These are phyloP conservation scores for Starmerella tilneyi DNA, from an alignment of 805 yeast species.

Conservation along the genomic window DNA sequence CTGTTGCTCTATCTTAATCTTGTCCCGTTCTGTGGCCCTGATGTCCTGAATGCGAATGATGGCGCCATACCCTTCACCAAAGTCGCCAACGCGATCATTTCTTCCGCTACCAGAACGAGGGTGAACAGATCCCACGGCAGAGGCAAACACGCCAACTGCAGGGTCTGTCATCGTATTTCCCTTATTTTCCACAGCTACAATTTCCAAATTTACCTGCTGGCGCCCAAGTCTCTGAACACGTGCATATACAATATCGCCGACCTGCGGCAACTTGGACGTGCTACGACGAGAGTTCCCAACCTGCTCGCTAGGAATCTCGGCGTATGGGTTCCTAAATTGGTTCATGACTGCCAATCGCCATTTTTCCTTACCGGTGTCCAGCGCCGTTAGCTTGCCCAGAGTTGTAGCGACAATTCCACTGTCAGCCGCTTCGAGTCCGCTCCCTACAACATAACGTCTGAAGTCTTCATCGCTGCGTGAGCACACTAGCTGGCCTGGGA, in stretches of 20 bases:
- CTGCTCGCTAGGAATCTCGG: constrained; percentile 11
- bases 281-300: constrained; percentile 21
- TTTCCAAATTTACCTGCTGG: constrained; percentile 70
- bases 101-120: constrained; percentile 23
- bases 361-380: constrained; percentile 23
- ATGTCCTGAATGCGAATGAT: constrained; percentile 79
- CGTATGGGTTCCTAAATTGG: constrained; percentile 24
- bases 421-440: constrained; percentile 48
- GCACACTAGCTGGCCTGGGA: constrained; percentile 76
- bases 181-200: constrained; percentile 54
- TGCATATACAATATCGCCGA: constrained; percentile 72
- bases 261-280: constrained; percentile 49
- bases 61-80: constrained; percentile 85
- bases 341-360: constrained; percentile 26
- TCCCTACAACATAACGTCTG: constrained; percentile 46
- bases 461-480: constrained; percentile 38
- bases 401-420: constrained; percentile 46
- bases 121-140: constrained; percentile 27
- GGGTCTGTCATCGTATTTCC: constrained; percentile 48
- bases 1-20: constrained; percentile 64
- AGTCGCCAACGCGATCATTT: constrained; percentile 35
- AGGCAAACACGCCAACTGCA: constrained; percentile 54
- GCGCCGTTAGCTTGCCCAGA: constrained; percentile 45
- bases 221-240: constrained; percentile 55
- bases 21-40: constrained; percentile 82